Base-by-base conservation (phyloP, 2,329 filamentous ascomycete genomes). In the Pyrenophora teres region DNA sequence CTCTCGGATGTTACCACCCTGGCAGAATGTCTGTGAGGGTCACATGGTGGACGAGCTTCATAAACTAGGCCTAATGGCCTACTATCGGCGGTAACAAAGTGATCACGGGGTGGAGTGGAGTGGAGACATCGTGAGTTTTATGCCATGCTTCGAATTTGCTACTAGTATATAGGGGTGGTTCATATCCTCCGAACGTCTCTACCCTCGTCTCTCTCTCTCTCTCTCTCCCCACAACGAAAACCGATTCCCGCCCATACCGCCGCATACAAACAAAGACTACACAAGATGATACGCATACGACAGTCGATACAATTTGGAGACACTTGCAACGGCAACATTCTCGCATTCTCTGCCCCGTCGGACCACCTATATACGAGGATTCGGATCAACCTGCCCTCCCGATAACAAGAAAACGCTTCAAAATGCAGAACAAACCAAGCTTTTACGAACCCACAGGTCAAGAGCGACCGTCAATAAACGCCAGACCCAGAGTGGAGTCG, bases 361-460 rank as follows among this genome's bases (percentile, higher is more conserved):
- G 46, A 57, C 53, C 53, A 40, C 57, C 57, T 64, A 63, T 62
- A 44, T 67, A 69, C 63, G 51, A 60, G 55, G 56, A 59, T 51
- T 38, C 56, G 40, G 42, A 54, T 62, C 57, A 46, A 55, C 42
- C 43, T 57, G 47, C 52, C 56, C 55, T 57, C 58, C 32, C 25
- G 21, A 57, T 39, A 63, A 66, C 58, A 50, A 62, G 50, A 59
- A 56, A 62, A 54, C 65, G 64, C 64, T 66, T 58, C 56, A 63
- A 65, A 64, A 70, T 69, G 65, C 67, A 64, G 56, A 62, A 44
- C 55, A 61, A 62, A 64, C 56, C 57, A 65, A 60, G 63, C 61
- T 70, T 70, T 72, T 70, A 40, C 65, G 56, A 52, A 64, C 60
- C 60, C 56, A 56, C 52, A 46, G 44, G 56, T 50, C 57, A 55